These are phyloP conservation scores for Cornus kousa DNA, from an alignment of 148 eudicot genomes.

Conservation along the genomic window DNA sequence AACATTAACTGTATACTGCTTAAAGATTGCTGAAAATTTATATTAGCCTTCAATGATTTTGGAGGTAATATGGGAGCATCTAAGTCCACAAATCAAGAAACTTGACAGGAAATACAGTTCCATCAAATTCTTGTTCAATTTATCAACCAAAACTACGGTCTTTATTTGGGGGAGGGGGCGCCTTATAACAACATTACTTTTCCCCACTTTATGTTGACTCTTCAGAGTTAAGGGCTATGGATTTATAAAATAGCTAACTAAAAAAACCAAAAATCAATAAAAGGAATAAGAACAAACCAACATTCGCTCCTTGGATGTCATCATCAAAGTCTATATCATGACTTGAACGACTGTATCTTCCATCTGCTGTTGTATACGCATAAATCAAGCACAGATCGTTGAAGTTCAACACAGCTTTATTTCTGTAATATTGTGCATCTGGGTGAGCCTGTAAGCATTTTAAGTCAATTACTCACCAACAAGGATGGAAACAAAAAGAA, in stretches of 20 bases:
- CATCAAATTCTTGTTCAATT: background rate
- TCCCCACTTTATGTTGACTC: background rate
- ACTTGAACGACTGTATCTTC: constrained; percentile 19
- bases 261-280: background rate
- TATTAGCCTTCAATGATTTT: background rate
- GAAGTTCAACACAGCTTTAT: constrained; percentile 2
- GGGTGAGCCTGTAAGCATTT: constrained; percentile 10
- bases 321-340: constrained; percentile 19
- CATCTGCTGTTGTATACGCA: constrained; percentile 8
- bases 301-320: constrained; percentile 11
- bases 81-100: background rate
- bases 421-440: constrained; percentile 12
- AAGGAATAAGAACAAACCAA: constrained; percentile 15
- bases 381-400: constrained; percentile 15
- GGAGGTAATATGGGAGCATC: background rate
- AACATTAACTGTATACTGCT: no score
- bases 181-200: background rate
- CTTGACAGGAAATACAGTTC: background rate
- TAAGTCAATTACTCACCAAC: constrained; percentile 2
- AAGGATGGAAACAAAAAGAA: background rate
- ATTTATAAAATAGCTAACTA: background rate
- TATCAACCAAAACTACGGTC: background rate
- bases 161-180: background rate
- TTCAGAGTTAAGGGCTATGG: background rate
- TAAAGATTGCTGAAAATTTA: background rate